Conservation (phyloP, 768 basidiomycete genomes). For the Agaricus blazei region DNA sequence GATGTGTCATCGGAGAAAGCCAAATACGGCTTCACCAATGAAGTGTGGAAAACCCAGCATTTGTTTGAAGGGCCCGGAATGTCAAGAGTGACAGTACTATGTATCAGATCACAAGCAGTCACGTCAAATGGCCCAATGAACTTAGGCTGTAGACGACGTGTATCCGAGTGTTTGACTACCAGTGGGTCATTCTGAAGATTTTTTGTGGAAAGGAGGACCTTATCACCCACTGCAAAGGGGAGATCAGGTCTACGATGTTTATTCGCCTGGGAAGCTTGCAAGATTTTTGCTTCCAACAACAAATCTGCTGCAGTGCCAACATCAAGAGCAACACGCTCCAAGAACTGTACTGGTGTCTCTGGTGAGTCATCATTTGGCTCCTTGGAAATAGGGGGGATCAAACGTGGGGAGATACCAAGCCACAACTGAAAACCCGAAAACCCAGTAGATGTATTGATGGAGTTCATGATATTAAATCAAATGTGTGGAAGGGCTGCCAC, state of each 20-base stretch:
- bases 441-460: conserved; percentile 16
- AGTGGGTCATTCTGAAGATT: too few species aligned
- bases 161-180: too few species aligned
- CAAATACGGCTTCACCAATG: not conserved
- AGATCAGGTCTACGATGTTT: too few species aligned
- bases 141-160: too few species aligned
- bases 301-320: not conserved
- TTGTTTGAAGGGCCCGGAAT: not conserved
- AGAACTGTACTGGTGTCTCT: not conserved
- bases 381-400: not conserved
- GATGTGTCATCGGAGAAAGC: not conserved
- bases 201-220: too few species aligned
- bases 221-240: too few species aligned
- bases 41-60: not conserved
- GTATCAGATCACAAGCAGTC: not conserved
- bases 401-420: not conserved
- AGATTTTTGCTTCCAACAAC: not conserved
- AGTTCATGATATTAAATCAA: conserved; percentile 23
- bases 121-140: too few species aligned
- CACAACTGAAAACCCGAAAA: conserved; percentile 14
- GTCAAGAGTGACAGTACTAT: not conserved
- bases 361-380: not conserved
- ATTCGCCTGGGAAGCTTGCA: not conserved
- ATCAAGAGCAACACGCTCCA: not conserved
- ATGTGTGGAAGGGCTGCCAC: conserved; percentile 9